Base-by-base conservation (phyloP, 441 rosid genomes). In the Corymbia citriodora region DNA sequence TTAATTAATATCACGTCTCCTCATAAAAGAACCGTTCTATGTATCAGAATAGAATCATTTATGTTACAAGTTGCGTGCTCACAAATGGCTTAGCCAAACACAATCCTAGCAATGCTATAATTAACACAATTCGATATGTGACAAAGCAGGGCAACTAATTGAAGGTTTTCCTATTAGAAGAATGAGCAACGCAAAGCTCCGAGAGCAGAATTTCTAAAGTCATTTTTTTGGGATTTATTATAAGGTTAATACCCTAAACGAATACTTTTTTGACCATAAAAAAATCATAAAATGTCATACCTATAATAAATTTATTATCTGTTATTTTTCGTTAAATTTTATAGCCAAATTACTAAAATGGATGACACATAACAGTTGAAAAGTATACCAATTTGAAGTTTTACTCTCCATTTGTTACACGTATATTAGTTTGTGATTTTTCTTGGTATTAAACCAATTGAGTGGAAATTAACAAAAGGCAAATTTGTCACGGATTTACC, bases 291-390 rank as follows among this genome's bases (percentile, higher is more conserved):
- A 40, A n/a, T n/a, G n/a, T n/a, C n/a, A 9, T 59, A 59, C 0
- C 11, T 25, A 25, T 59, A 7, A 59, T 0, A 59, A 59, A 59
- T 59, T 25, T 59, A 59, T 59, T 3, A 10, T 59, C 7, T 0
- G 6, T 10, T 59, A 25, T 40, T 40, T 40, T 40, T 6, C 45
- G 5, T 40, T 40, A 59, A 59, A 59, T 10, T 25, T 59, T 0
- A 40, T 40, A 40, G 0, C 25, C 1, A 25, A 59, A 59, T 59
- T 59, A 0, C 0, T 25, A 10, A 25, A 1, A 25, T 25, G 0
- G 1, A 59, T 59, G 3, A 59, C 3, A 59, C 14, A 7, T 59
- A n/a, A 0, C 11, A 0, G 10, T 59, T 59, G 10, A 59, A 1
- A 8, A 19, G 18, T 16, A 2, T 16, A 54, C 18, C 1, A 17